Conservation (phyloP, 176 grass and related monocot genomes). For the Triticum timopheevii region DNA sequence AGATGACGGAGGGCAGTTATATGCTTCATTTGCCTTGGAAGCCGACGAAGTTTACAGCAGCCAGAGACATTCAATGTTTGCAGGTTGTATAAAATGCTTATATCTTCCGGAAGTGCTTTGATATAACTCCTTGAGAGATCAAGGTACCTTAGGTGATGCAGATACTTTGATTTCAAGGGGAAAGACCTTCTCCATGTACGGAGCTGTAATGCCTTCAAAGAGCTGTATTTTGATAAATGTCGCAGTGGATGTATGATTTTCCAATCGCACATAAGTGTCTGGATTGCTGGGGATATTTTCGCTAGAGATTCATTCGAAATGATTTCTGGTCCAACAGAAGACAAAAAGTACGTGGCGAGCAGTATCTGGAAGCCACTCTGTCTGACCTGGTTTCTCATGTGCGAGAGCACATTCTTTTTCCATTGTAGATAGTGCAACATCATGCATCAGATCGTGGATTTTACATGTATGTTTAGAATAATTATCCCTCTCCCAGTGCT, state of each 20-base stretch:
- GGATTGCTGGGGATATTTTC: not conserved
- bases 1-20: conserved; percentile 23
- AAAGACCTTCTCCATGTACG: rapidly evolving
- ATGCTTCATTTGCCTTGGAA: conserved; percentile 28
- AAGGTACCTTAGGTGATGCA: conserved; percentile 16
- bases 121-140: not conserved
- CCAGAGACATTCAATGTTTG: too few relatives aligned
- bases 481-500: not conserved
- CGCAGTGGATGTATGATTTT: rapidly evolving
- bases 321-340: rapidly evolving
- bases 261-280: not conserved
- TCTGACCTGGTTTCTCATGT: not conserved
- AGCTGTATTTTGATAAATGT: not conserved
- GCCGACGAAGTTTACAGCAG: not conserved
- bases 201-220: not conserved
- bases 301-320: not conserved
- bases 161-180: not conserved
- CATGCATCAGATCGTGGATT: not conserved
- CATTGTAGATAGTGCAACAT: not conserved
- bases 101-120: too few relatives aligned
- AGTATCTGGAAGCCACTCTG: not conserved
- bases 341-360: not conserved
- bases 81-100: too few relatives aligned
- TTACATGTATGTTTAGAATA: not conserved
- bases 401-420: not conserved